phyloP scores from a whole-genome alignment of 176 grass and related monocot genomes.

The Paspalum vaginatum region DNA sequence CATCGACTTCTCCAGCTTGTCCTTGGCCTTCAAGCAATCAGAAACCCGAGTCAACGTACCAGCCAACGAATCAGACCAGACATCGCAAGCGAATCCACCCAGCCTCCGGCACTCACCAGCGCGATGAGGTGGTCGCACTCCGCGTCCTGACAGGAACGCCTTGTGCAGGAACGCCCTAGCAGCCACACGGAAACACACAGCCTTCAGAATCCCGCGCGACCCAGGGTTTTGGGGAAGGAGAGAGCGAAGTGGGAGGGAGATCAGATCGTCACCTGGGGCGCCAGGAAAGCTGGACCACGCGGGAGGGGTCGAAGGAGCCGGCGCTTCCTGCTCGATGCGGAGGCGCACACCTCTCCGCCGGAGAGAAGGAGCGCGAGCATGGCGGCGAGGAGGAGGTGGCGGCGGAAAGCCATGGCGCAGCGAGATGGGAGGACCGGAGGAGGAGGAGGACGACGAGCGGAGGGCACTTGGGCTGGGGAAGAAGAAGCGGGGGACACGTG shows the following conservation, averaged over 20 bases:
- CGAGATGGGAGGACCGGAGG: slow-evolving; percentile 15
- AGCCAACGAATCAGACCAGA: background rate
- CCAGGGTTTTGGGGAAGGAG: background rate
- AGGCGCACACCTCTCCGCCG: background rate
- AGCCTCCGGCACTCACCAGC: slow-evolving; percentile 51
- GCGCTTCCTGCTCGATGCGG: background rate
- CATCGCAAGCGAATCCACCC: background rate
- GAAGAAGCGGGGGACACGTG: background rate
- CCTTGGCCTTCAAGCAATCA: slow-evolving; percentile 54
- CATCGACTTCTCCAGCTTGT: slow-evolving; percentile 91
- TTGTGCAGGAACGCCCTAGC: slow-evolving; percentile 77
- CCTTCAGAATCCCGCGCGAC: slow-evolving; percentile 13
- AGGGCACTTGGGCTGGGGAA: background rate
- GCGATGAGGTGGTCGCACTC: slow-evolving; percentile 80
- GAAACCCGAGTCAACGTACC: slow-evolving; percentile 19
- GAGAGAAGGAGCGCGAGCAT: slow-evolving; percentile 38
- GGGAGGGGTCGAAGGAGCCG: slow-evolving; percentile 58
- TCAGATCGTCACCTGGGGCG: slow-evolving; percentile 63
- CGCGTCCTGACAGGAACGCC: slow-evolving; percentile 73
- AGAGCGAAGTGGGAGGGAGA: background rate
- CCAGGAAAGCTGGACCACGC: slow-evolving; percentile 84
- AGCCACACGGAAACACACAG: background rate
- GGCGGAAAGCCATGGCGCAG: slow-evolving; percentile 42
- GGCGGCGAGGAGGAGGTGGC: slow-evolving; percentile 23
- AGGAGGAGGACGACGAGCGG: background rate